Evolutionary conservation across 371 early-diverging fungal species (phyloP).

Genomic region (Haplosporangium sp.): DNA sequence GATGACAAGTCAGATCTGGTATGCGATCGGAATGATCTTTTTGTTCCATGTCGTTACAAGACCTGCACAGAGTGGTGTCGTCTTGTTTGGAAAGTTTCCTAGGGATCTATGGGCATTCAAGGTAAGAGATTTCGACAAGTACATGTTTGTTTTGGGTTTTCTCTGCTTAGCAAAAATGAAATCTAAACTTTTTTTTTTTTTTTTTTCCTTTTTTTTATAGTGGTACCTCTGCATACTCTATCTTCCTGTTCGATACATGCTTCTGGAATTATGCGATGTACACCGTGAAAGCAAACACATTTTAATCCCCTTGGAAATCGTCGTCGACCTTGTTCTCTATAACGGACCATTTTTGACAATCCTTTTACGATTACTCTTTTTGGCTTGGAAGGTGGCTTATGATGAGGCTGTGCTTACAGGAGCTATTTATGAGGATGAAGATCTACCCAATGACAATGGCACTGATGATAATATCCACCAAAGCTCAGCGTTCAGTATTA

Average conservation of each 20-base stretch:
- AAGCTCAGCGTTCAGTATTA: slow-evolving; percentile 14
- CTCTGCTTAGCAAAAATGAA: no score
- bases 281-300: slow-evolving; percentile 43
- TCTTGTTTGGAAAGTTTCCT: slow-evolving; percentile 52
- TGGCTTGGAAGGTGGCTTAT: slow-evolving; percentile 55
- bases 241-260: slow-evolving; percentile 42
- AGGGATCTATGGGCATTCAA: slow-evolving; percentile 47
- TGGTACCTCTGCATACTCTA: slow-evolving; percentile 51
- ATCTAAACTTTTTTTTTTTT: no score
- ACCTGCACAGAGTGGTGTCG: slow-evolving; percentile 55
- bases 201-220: slow-evolving; percentile 3
- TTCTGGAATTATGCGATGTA: slow-evolving; percentile 41
- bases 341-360: slow-evolving; percentile 48
- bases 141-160: no score
- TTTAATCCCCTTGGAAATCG: slow-evolving; percentile 51
- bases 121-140: slow-evolving; percentile 16
- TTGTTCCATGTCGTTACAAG: slow-evolving; percentile 53
- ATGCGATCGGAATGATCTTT: slow-evolving; percentile 55
- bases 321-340: slow-evolving; percentile 52
- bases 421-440: slow-evolving; percentile 40
- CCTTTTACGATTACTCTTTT: slow-evolving; percentile 42
- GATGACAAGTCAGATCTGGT: slow-evolving; percentile 57
- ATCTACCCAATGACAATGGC: no score
- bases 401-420: slow-evolving; percentile 56
- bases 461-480: background rate